Evolutionary conservation across 2,329 filamentous ascomycete species (phyloP), one percentile per base, ranked within the genome.

Genomic region (Helminthosporium solani): DNA sequence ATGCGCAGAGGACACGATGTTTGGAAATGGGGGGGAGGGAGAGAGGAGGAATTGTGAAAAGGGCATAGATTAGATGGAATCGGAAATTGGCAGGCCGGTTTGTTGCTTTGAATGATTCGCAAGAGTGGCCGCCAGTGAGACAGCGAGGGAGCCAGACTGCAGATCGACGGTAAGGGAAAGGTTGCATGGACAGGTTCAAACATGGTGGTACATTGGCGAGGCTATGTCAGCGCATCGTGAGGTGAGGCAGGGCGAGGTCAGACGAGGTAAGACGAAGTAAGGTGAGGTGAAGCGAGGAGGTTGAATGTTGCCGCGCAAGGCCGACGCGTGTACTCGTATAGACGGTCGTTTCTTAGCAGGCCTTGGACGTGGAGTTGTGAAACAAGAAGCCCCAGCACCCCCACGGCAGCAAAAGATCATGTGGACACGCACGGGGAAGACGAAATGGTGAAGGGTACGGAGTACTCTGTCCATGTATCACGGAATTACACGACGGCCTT

Each of bases 241-340:
- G 20, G 14, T 27, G 14, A 25, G 23, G 23, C 23, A 6, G 6
- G 5, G 23, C 23, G n/a, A n/a, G n/a, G n/a, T n/a, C n/a, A n/a
- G n/a, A n/a, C n/a, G n/a, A n/a, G n/a, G n/a, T n/a, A n/a, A n/a
- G n/a, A n/a, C n/a, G n/a, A n/a, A n/a, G n/a, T n/a, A n/a, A n/a
- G n/a, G n/a, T n/a, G n/a, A n/a, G n/a, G n/a, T n/a, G n/a, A n/a
- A n/a, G n/a, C n/a, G 44, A 33, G 35, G 42, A 44, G 48, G 23
- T 34, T 47, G 48, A 25, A 35, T 31, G 42, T 58, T 52, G 61
- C 58, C 56, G 63, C 60, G 44, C 50, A 52, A 42, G 48, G 31
- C 54, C 49, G 57, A 60, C 60, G 58, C 60, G 63, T 52, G 60
- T 25, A 38, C n/a, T 23, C 21, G 33, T 40, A 27, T 35, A 44